Evolutionary conservation across 768 basidiomycete genomes (phyloP).

Genomic region (Tulasnella sp.): DNA sequence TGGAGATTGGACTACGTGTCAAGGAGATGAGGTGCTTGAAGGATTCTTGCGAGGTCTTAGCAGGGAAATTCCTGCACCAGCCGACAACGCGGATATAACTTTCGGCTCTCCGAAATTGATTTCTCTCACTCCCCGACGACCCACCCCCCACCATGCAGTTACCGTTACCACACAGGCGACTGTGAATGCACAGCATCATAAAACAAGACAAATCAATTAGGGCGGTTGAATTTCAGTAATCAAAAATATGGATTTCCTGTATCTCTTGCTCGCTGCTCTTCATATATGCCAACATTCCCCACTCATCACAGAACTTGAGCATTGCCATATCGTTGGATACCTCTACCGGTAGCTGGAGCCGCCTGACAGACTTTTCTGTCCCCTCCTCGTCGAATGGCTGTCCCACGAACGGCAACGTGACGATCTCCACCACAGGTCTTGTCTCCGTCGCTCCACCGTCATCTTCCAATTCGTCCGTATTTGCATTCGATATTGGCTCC

Average conservation of each 20-base stretch:
- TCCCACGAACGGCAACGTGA: neutral
- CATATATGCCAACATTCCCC: neutral
- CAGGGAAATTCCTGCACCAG: neutral
- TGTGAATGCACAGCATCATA: neutral
- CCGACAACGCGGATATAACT: neutral
- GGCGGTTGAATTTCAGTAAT: neutral
- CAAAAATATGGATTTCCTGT: neutral
- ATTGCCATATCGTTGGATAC: neutral
- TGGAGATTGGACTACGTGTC: conserved; percentile 2
- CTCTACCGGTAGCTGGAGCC: neutral
- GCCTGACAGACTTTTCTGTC: neutral
- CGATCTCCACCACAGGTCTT: neutral
- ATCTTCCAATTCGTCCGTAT: neutral
- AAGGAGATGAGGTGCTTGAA: conserved; percentile 6
- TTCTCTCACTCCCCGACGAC: neutral
- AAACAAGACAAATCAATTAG: neutral
- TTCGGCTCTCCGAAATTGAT: neutral
- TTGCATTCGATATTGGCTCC: neutral
- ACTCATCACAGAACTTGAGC: neutral
- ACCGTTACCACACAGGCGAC: neutral
- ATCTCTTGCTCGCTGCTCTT: neutral
- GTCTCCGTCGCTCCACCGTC: neutral
- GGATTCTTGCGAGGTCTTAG: conserved; percentile 2
- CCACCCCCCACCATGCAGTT: neutral
- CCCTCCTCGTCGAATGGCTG: neutral